Evolutionary conservation across 2,329 filamentous ascomycete genomes (phyloP).

Genomic region (Teratosphaeria epicoccoides): DNA sequence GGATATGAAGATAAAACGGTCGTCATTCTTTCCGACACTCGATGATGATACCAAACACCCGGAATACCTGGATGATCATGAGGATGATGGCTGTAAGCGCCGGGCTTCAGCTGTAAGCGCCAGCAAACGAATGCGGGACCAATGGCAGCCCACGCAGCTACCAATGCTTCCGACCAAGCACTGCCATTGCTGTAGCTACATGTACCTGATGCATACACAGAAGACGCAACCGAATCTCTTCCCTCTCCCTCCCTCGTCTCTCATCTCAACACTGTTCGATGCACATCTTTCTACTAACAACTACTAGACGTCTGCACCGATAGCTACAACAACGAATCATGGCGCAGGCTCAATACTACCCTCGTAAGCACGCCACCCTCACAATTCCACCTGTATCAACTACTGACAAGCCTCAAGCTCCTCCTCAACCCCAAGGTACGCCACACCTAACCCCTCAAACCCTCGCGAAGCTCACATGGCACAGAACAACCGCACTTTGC

Average conservation of each 20-base stretch:
- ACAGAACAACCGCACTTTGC: constrained; percentile 16
- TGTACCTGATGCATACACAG: constrained; percentile 6
- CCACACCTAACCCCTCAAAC: constrained; percentile 1
- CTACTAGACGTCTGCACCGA: too few species aligned
- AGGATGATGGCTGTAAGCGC: neutral
- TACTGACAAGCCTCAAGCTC: constrained; percentile 7
- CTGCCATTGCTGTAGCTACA: too few species aligned
- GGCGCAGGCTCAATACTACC: constrained; percentile 20
- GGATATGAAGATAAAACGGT: too few species aligned
- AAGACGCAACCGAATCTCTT: constrained; percentile 1
- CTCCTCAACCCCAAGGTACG: constrained; percentile 10
- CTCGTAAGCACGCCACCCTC: constrained; percentile 14
- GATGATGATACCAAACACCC: too few species aligned
- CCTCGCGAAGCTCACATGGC: constrained; percentile 4
- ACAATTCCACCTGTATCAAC: neutral
- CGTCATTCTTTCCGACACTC: too few species aligned
- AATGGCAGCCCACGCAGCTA: constrained; percentile 1
- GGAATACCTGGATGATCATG: too few species aligned
- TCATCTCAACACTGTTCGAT: too few species aligned
- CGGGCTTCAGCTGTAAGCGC: neutral
- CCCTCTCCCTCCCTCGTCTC: neutral
- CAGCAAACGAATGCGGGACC: constrained; percentile 3
- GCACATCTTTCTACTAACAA: too few species aligned
- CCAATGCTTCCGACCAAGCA: too few species aligned
- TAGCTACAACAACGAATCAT: too few species aligned